These are phyloP conservation scores for Rhizopus arrhizus DNA, from an alignment of 371 early-diverging fungal species.

Conservation along the genomic window DNA sequence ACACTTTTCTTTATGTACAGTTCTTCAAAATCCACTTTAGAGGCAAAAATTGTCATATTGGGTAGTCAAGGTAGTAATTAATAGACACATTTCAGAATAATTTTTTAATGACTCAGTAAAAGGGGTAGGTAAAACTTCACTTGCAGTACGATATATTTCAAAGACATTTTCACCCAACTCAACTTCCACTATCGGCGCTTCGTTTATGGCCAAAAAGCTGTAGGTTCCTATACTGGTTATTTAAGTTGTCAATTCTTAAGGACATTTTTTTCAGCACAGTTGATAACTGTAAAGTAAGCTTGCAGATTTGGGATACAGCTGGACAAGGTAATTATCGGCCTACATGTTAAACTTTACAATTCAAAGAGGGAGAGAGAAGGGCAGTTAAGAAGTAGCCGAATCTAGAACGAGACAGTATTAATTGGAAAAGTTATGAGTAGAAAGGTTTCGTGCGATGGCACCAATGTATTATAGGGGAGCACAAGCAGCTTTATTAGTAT, in stretches of 20 bases:
- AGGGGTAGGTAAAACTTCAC: conserved; percentile 85
- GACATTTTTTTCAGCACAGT: conserved; percentile 48
- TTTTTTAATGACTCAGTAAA: neutral
- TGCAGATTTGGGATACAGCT: conserved; percentile 76
- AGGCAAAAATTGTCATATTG: conserved; percentile 78
- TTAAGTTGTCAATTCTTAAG: conserved; percentile 1
- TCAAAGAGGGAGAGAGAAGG: neutral
- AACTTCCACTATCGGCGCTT: conserved; percentile 82
- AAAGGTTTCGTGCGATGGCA: conserved; percentile 71
- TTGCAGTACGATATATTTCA: conserved; percentile 79
- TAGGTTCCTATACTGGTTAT: conserved; percentile 29
- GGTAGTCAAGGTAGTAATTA: conserved; percentile 65
- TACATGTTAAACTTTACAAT: neutral
- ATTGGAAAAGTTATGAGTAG: conserved; percentile 26
- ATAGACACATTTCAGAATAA: neutral
- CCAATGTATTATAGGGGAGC: conserved; percentile 84
- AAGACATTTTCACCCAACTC: conserved; percentile 78
- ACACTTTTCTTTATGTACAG: conserved; percentile 16
- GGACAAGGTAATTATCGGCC: conserved; percentile 57
- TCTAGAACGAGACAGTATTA: neutral
- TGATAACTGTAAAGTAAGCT: conserved; percentile 67
- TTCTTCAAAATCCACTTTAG: conserved; percentile 56
- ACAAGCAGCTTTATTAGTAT: conserved; percentile 69
- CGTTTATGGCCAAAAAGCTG: conserved; percentile 80
- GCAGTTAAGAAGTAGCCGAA: neutral